Base-by-base conservation (phyloP, 2,329 filamentous ascomycete species). In the Penicillium sp. region DNA sequence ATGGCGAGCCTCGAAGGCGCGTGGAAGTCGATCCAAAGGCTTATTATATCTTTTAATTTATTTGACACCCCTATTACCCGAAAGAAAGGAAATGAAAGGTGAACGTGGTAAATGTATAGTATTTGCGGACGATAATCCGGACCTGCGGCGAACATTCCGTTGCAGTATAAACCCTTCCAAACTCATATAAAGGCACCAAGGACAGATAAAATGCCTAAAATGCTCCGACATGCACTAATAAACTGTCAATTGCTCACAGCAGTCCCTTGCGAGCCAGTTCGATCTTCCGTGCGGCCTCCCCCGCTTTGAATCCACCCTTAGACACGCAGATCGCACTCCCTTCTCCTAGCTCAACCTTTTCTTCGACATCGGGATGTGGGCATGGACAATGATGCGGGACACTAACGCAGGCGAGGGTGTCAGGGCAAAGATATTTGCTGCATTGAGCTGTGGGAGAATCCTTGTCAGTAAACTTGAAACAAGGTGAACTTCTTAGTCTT, bases 321-420 rank as follows among this genome's bases (percentile, higher is more conserved):
- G 78, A 81, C 8, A 78, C 73, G 63, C 80, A 81, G 42, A 81
- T 64, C 2, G 77, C 75, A 60, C 77, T 80, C 35, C 79, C 79
- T 51, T 81, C 79, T 11, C 75, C 77, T n/a, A 81, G 60, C 58
- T 81, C 91, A 62, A 92, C 85, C 71, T 95, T 95, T 64, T 93
- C 90, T 70, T 93, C 88, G 60, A 89, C 80, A 9, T 81, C 77
- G 1, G 89, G 87, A 79, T 89, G 96, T 2, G 92, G 83, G 78
- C 95, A 99, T 27, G 95, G 95, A 76, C 95, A 99, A 77, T 99
- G 95, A 74, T 98, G 93, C 1, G 95, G 93, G 78, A 96, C 95
- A 73, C 96, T 89, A 7, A 99, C 95, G 79, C 95, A 99, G 35
- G 93, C 90, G 59, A 99, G 85, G 0, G 95, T 98, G 63, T 92